These are phyloP conservation scores for Priceomyces fermenticarens DNA, from an alignment of 805 yeast species.

Conservation along the genomic window DNA sequence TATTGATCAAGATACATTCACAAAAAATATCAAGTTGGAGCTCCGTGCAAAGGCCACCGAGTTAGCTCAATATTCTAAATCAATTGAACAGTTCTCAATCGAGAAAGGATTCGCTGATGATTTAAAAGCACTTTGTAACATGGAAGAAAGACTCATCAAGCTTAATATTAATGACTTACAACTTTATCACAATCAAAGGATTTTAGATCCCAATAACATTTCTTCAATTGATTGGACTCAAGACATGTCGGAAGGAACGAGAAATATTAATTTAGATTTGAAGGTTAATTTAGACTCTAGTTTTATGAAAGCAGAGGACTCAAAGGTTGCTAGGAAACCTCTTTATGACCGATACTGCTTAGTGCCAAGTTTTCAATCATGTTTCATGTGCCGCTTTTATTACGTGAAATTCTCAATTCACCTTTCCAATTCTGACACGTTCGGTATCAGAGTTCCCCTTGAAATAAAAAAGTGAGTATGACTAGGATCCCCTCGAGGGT, in stretches of 20 bases:
- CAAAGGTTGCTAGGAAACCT: neutral
- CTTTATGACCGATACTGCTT: conserved; percentile 25
- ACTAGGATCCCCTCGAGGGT: too few species aligned
- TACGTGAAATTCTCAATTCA: conserved; percentile 20
- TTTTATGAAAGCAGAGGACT: conserved; percentile 2
- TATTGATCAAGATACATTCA: conserved; percentile 11
- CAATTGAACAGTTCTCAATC: conserved; percentile 19
- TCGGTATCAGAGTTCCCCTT: conserved; percentile 29
- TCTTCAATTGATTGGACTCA: conserved; percentile 1
- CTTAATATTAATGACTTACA: conserved; percentile 16
- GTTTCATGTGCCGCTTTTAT: conserved; percentile 30
- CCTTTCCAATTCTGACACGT: conserved; percentile 18
- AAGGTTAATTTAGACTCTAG: conserved; percentile 5
- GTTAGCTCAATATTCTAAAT: conserved; percentile 14
- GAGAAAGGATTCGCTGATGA: conserved; percentile 30
- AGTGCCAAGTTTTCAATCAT: conserved; percentile 38
- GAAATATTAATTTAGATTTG: conserved; percentile 1
- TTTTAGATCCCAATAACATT: neutral
- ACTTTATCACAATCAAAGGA: neutral
- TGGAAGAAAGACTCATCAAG: conserved; percentile 23
- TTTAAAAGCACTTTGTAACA: conserved; percentile 23
- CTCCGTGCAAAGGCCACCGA: conserved; percentile 17
- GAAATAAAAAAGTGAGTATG: conserved; percentile 17
- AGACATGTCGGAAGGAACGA: neutral
- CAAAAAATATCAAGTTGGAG: conserved; percentile 19